Evolutionary conservation across 805 yeast genomes (phyloP), one percentile per base, ranked within the genome.

Genomic region (Cyberlindnera samutprakarnensis): DNA sequence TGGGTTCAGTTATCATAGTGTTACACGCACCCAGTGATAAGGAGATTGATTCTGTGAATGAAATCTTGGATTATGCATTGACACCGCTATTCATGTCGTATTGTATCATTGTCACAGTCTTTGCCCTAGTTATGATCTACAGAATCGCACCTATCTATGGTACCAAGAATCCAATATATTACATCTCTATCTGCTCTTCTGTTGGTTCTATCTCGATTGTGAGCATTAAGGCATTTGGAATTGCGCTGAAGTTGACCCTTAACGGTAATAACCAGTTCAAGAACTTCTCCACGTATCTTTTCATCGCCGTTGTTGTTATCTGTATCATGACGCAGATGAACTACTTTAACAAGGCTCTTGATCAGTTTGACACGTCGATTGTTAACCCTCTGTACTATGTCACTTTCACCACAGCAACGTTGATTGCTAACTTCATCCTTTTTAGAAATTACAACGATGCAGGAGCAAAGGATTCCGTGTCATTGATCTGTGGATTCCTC

Each of bases 11-110:
- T 14, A 81, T 86, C 37, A 87, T 86, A 38, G 87, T 86, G 15
- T 62, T 86, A 37, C 95, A 86, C 53, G 96, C 96, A 18, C 96
- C 96, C 17, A 85, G 87, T n/a, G 96, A 86, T 57, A 83, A 81
- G 57, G 95, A 86, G 42, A 77, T 86, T 37, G 66, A 72, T 41
- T 86, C 96, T 0, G 92, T 86, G 25, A 95, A 86, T 54, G 95
- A 86, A 59, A 85, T 87, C 39, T 63, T 86, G 51, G 63, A 66
- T 7, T 85, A 84, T 50, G 95, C 95, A 8, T 68, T 76, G 39
- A 74, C 74, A 36, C 94, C 95, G 0, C 76, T 76, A 6, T 87
- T 86, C 53, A 53, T 87, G 44, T 55, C 75, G 27, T 86, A 86
- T 55, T 72, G 76, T 27, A 47, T 69, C 14, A 39, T 65, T 10